Conservation (phyloP, 2,329 filamentous ascomycete species). For the Metarhizium humberi region DNA sequence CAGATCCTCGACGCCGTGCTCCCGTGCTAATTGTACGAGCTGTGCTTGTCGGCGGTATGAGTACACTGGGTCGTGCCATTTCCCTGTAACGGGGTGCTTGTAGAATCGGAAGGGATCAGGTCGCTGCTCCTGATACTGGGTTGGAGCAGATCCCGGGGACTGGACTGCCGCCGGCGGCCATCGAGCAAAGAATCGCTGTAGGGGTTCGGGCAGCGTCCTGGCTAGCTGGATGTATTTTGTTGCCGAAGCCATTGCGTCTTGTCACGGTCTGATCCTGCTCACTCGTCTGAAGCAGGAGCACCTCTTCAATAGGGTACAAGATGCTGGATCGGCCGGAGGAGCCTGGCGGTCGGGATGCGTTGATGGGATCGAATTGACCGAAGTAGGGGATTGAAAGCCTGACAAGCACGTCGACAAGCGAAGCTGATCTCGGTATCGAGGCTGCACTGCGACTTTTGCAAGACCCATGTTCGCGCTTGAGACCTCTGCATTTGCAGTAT, state of each 20-base stretch:
- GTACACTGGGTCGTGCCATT: slow-evolving; percentile 75
- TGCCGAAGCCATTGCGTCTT: slow-evolving; percentile 24
- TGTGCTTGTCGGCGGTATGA: slow-evolving; percentile 84
- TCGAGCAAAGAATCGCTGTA: slow-evolving; percentile 80
- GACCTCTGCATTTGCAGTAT: neutral
- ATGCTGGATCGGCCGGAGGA: neutral
- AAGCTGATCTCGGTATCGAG: slow-evolving; percentile 3
- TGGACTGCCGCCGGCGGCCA: slow-evolving; percentile 67
- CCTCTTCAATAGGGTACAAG: neutral
- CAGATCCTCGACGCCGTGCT: slow-evolving; percentile 72
- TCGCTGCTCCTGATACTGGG: slow-evolving; percentile 45
- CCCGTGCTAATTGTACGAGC: slow-evolving; percentile 73
- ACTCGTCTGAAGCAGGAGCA: neutral
- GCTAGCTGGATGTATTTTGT: slow-evolving; percentile 48
- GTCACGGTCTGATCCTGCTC: neutral
- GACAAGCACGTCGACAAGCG: neutral
- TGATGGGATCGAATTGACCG: neutral
- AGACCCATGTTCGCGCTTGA: neutral
- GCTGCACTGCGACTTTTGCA: slow-evolving; percentile 8
- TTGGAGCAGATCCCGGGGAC: slow-evolving; percentile 32
- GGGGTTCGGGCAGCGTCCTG: slow-evolving; percentile 63
- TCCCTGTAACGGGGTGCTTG: slow-evolving; percentile 69
- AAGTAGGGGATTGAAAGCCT: neutral
- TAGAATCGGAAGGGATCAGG: slow-evolving; percentile 75
- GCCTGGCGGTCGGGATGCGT: neutral